These are phyloP conservation scores for Xylaria cubensis DNA, from an alignment of 495 filamentous ascomycete species.

Conservation along the genomic window DNA sequence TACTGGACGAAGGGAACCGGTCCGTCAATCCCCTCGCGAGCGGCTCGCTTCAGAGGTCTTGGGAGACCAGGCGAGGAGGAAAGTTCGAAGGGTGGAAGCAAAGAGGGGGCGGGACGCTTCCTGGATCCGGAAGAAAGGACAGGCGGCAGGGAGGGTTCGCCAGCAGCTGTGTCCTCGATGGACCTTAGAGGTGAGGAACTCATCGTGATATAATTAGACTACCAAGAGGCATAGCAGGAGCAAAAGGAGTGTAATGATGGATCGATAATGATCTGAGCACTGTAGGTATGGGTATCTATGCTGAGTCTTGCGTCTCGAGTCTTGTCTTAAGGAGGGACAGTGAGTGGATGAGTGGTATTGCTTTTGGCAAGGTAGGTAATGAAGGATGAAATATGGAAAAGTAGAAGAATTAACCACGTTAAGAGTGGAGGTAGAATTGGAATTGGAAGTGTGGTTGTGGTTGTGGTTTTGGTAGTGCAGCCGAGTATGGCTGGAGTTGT, in stretches of 20 bases:
- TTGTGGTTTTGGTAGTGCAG: neutral
- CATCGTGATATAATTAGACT: conserved; percentile 30
- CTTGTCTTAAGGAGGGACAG: conserved; percentile 2
- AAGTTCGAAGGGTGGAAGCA: conserved; percentile 93
- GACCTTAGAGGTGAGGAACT: conserved; percentile 41
- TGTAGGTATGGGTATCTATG: conserved; percentile 7
- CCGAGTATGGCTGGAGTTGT: conserved; percentile 11
- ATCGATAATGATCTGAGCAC: neutral
- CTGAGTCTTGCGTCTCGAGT: neutral
- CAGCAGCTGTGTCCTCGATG: conserved; percentile 29
- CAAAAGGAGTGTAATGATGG: neutral
- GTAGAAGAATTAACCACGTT: neutral
- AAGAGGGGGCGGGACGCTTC: conserved; percentile 79
- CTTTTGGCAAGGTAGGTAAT: neutral
- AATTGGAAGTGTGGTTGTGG: neutral
- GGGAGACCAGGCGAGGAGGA: conserved; percentile 87
- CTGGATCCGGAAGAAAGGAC: conserved; percentile 56
- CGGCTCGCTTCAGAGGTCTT: conserved; percentile 72
- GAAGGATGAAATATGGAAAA: neutral
- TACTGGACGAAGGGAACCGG: conserved; percentile 64
- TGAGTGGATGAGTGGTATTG: neutral
- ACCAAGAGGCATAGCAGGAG: conserved; percentile 35
- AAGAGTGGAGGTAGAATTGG: conserved; percentile 2
- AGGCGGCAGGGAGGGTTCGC: conserved; percentile 40
- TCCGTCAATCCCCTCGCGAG: conserved; percentile 57